Evolutionary conservation across 192 early-diverging fungal species (phyloP).

Genomic region (Funneliformis mosseae): DNA sequence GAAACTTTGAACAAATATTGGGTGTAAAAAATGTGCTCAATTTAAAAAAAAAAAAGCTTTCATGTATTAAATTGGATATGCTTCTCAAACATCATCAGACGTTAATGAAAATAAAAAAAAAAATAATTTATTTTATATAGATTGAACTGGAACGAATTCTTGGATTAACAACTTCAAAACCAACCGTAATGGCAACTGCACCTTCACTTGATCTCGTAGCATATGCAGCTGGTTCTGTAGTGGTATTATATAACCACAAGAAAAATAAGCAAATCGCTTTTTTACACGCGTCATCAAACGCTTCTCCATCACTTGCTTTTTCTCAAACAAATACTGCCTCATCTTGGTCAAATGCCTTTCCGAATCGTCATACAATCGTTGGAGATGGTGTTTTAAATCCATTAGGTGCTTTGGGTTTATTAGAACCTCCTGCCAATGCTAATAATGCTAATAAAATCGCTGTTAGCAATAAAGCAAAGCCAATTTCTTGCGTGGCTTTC

Average conservation of each 20-base stretch:
- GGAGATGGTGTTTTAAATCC: background rate
- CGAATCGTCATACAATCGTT: conserved; percentile 33
- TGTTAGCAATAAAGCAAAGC: conserved; percentile 54
- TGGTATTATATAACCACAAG: conserved; percentile 76
- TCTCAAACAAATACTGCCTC: conserved; percentile 15
- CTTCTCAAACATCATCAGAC: no score
- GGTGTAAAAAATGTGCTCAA: background rate
- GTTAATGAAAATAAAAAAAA: background rate
- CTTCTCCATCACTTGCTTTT: background rate
- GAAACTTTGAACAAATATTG: no score
- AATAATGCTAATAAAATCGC: conserved; percentile 36
- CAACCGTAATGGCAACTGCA: conserved; percentile 56
- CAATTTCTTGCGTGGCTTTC: conserved; percentile 73
- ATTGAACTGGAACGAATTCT: conserved; percentile 68
- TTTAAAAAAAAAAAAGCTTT: no score
- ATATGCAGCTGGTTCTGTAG: conserved; percentile 73
- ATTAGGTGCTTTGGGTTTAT: conserved; percentile 39
- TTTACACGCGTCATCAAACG: conserved; percentile 40
- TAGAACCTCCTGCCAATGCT: conserved; percentile 25
- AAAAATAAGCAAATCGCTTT: conserved; percentile 67
- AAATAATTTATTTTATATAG: conserved; percentile 34
- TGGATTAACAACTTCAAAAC: conserved; percentile 60
- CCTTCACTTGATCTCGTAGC: conserved; percentile 61
- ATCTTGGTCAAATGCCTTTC: conserved; percentile 20
- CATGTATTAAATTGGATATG: no score